Evolutionary conservation across 495 filamentous ascomycete genomes (phyloP).

Genomic region (Talaromyces liani): DNA sequence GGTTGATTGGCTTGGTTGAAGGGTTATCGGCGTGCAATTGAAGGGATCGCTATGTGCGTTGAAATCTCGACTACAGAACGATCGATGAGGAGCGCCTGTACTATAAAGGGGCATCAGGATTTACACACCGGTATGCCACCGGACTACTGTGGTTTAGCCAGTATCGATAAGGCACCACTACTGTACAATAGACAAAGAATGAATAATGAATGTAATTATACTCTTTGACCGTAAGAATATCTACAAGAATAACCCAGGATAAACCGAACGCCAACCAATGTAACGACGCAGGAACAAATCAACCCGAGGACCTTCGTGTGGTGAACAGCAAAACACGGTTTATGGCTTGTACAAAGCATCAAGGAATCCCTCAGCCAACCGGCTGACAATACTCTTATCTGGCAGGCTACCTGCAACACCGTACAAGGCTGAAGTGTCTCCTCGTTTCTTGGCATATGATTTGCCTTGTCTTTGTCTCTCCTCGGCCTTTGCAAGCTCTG

Average conservation of each 20-base stretch:
- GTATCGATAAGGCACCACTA: not conserved
- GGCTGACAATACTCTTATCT: constrained; percentile 89
- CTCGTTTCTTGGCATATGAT: constrained; percentile 36
- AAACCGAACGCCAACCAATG: constrained; percentile 2
- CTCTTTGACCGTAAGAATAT: constrained; percentile 4
- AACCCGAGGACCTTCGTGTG: not conserved
- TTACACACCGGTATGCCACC: not conserved
- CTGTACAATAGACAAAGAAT: constrained; percentile 4
- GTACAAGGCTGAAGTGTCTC: constrained; percentile 82
- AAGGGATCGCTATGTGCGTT: not conserved
- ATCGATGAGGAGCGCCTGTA: not conserved
- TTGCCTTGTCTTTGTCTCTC: constrained; percentile 64
- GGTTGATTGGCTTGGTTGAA: not conserved
- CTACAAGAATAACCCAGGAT: constrained; percentile 1
- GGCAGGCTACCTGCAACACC: constrained; percentile 92
- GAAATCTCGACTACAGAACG: not conserved
- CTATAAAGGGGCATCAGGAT: not conserved
- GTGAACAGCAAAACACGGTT: constrained; percentile 7
- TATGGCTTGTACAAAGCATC: constrained; percentile 94
- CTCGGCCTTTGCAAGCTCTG: constrained; percentile 66
- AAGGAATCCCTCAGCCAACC: constrained; percentile 84
- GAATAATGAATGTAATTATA: constrained; percentile 8
- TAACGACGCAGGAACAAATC: not conserved
- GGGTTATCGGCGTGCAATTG: not conserved
- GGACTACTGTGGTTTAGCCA: not conserved